Conservation (phyloP, 78 protist species). For the Tieghemostelium lacteum region DNA sequence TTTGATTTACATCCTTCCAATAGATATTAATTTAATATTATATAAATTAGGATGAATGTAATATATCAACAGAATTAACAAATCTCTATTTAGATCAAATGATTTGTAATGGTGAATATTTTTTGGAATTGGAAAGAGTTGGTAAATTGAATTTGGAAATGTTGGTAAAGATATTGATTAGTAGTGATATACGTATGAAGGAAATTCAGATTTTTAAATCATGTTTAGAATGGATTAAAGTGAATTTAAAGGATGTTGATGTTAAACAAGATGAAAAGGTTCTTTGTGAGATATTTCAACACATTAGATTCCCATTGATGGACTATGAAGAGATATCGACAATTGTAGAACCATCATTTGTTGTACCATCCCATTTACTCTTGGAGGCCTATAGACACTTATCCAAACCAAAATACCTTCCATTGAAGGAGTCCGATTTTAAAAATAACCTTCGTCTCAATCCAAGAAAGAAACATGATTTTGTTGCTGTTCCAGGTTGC, state of each 20-base stretch:
- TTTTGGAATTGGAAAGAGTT: conserved; percentile 46
- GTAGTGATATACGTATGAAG: conserved; percentile 25
- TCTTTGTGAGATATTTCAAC: conserved; percentile 5
- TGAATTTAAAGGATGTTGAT: not conserved
- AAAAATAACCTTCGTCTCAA: not conserved
- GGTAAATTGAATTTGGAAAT: conserved; percentile 34
- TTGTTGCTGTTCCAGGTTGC: conserved; percentile 18
- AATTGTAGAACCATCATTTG: conserved; percentile 13
- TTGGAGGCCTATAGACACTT: conserved; percentile 51
- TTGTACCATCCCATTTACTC: conserved; percentile 22
- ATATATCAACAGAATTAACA: conserved; percentile 35
- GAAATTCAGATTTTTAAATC: conserved; percentile 62
- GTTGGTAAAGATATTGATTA: conserved; percentile 13
- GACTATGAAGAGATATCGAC: conserved; percentile 42
- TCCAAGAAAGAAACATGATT: conserved; percentile 24
- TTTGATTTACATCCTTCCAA: not conserved
- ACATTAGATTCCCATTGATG: conserved; percentile 58
- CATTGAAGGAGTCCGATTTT: conserved; percentile 1
- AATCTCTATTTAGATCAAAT: conserved; percentile 50
- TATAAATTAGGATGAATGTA: not conserved
- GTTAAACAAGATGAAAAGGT: not conserved
- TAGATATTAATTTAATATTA: not conserved
- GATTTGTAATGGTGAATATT: conserved; percentile 19
- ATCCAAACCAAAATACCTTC: conserved; percentile 48
- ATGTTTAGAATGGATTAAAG: conserved; percentile 34